Conservation (phyloP, 2,329 filamentous ascomycete genomes). For the Curvularia lunata region DNA sequence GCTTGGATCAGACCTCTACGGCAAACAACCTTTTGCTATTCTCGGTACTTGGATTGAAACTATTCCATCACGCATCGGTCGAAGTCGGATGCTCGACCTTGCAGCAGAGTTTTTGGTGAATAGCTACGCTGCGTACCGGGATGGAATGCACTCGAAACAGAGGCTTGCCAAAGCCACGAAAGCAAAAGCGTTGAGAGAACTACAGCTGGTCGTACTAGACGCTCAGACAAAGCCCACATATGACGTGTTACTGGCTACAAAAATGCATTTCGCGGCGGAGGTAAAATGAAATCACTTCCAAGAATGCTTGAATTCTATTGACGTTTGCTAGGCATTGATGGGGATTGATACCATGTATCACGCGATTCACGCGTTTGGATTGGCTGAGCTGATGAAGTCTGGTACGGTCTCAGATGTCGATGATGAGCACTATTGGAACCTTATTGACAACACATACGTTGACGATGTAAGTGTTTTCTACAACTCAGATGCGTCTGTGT, state of each 20-base stretch:
- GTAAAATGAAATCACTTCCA: constrained; percentile 10
- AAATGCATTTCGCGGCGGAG: constrained; percentile 40
- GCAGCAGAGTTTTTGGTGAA: constrained; percentile 37
- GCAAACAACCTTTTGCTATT: constrained; percentile 31
- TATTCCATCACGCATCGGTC: constrained; percentile 38
- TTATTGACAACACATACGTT: constrained; percentile 43
- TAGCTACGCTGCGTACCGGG: constrained; percentile 29
- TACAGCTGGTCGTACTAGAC: constrained; percentile 30
- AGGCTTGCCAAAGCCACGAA: constrained; percentile 28
- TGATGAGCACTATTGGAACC: constrained; percentile 38
- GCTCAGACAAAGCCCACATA: constrained; percentile 25
- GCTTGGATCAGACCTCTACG: constrained; percentile 23
- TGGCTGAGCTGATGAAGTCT: constrained; percentile 36
- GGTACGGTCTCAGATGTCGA: constrained; percentile 31
- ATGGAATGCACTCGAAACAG: constrained; percentile 31
- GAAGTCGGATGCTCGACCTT: constrained; percentile 34
- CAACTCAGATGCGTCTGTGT: background rate
- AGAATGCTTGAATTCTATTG: constrained; percentile 1
- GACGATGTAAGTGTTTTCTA: constrained; percentile 37
- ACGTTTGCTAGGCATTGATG: constrained; percentile 28
- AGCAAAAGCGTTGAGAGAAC: constrained; percentile 32
- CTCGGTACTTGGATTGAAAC: constrained; percentile 39
- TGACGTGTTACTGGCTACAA: constrained; percentile 37
- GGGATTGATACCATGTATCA: constrained; percentile 37
- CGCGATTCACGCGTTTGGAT: constrained; percentile 36